A percentile compares a stretch with the other conserved stretches of the same genome.
phyloP scores from a whole-genome alignment of 2,329 filamentous ascomycete species.

The Paracoccidioides lutzii region DNA sequence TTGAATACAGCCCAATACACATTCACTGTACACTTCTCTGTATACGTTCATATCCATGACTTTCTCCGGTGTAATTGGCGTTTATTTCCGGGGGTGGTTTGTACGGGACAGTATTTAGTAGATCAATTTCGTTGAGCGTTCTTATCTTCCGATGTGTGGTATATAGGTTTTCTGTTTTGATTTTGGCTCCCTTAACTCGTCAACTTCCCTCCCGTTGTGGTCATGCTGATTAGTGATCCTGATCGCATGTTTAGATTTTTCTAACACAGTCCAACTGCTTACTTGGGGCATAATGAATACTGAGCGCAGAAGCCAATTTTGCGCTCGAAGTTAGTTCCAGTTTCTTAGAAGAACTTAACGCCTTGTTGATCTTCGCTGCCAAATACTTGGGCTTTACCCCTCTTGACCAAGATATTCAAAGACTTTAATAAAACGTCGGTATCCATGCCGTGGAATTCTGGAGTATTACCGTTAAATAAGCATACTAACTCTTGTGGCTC shows the following conservation, averaged over 20 bases:
- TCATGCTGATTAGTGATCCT: too few relatives aligned
- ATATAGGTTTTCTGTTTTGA: neutral
- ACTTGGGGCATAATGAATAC: neutral
- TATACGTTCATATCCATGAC: neutral
- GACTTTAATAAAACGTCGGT: slow-evolving; percentile 65
- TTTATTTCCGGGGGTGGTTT: neutral
- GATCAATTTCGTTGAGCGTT: neutral
- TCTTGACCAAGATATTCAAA: slow-evolving; percentile 69
- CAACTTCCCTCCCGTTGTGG: neutral
- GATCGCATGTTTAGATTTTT: neutral
- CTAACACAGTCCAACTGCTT: neutral
- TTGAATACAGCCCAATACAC: neutral
- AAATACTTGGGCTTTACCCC: slow-evolving; percentile 86
- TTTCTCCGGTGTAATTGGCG: neutral
- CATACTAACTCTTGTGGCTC: neutral
- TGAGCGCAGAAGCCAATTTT: slow-evolving; percentile 2
- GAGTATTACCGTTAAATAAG: slow-evolving; percentile 9
- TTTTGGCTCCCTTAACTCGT: too few relatives aligned
- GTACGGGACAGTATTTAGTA: neutral
- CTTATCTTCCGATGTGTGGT: neutral
- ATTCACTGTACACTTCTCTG: neutral
- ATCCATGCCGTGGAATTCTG: slow-evolving; percentile 84
- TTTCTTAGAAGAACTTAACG: slow-evolving; percentile 85
- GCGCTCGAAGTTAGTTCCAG: neutral
- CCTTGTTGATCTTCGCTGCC: slow-evolving; percentile 76